phyloP scores from a whole-genome alignment of 2,329 filamentous ascomycete genomes.

The Camillea tinctor region DNA sequence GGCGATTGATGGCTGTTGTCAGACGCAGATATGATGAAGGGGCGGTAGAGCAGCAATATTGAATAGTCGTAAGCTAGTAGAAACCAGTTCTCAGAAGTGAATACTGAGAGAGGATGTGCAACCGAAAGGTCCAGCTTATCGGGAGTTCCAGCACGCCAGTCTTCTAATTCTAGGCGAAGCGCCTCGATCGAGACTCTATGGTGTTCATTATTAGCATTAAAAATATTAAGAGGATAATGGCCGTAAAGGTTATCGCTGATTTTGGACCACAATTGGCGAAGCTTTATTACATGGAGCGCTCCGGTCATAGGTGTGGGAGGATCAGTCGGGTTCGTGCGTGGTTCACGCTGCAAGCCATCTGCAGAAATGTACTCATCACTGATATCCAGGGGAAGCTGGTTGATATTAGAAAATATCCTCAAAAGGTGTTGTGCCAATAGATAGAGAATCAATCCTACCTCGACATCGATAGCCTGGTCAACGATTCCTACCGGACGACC shows the following conservation, averaged over 20 bases:
- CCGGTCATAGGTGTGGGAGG: slow-evolving; percentile 30
- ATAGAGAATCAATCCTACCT: slow-evolving; percentile 11
- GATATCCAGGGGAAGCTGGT: slow-evolving; percentile 30
- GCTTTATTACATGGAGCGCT: slow-evolving; percentile 30
- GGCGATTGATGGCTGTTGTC: not conserved
- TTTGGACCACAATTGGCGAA: slow-evolving; percentile 32
- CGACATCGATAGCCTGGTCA: slow-evolving; percentile 30
- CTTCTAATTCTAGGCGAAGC: slow-evolving; percentile 27
- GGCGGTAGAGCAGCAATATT: slow-evolving; percentile 38
- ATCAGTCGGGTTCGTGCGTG: slow-evolving; percentile 12
- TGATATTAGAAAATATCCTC: too few relatives aligned
- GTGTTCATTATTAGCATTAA: slow-evolving; percentile 3
- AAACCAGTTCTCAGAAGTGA: slow-evolving; percentile 39
- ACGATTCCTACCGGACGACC: slow-evolving; percentile 29
- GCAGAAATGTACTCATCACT: slow-evolving; percentile 29
- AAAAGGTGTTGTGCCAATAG: too few relatives aligned
- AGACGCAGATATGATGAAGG: slow-evolving; percentile 17
- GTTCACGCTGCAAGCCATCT: slow-evolving; percentile 17
- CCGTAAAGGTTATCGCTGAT: slow-evolving; percentile 27
- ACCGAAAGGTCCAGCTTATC: slow-evolving; percentile 6
- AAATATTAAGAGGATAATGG: not conserved
- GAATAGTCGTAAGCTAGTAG: slow-evolving; percentile 38
- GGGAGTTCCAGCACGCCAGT: slow-evolving; percentile 25
- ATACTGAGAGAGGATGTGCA: slow-evolving; percentile 28
- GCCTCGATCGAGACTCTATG: slow-evolving; percentile 14